Evolutionary conservation across 345 rosid genomes (phyloP), one percentile per base, ranked within the genome.

Genomic region (Eucalyptus shirleyi): DNA sequence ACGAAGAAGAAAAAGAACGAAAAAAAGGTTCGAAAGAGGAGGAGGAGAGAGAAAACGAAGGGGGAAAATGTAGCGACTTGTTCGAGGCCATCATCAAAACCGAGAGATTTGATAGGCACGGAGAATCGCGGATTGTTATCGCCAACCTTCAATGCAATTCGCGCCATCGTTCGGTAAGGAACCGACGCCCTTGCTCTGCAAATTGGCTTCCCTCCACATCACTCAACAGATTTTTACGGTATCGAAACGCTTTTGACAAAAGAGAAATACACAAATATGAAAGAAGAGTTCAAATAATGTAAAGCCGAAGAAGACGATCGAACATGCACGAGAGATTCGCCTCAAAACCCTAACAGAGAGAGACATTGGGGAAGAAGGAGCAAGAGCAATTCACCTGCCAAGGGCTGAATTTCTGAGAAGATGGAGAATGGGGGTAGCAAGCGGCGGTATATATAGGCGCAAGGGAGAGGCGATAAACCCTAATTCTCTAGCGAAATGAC

Each of bases 91-190:
- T 92, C 72, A 90, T 93, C 96, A 95, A 93, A 88, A 94, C 81
- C 21, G 89, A 90, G 89, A 83, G 47, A 91, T 91, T 90, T 95
- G 96, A 95, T 50, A 92, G 96, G 96, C 96, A 95, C 96, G 96
- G 97, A 95, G 97, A 95, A 95, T 91, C 92, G 96, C 97, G 50
- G 10, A 44, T 9, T 32, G 53, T 56, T 95, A 88, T 94, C 24
- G 96, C 97, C 97, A 95, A 94, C 97, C 97, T 95, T 94, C 97
- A 95, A 95, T 92, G 95, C 95, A 95, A 94, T 62, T 91, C 88
- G 89, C 94, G 94, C 96, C 96, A 94, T 93, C 85, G 55, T 34
- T 51, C 13, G 24, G 34, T 40, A 24, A 40, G 6, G 62, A 40
- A 45, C 83, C 14, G 96, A 93, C 95, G 94, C 92, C 91, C 88